Evolutionary conservation across 2,329 filamentous ascomycete species (phyloP).

Genomic region (Fusarium sp.): DNA sequence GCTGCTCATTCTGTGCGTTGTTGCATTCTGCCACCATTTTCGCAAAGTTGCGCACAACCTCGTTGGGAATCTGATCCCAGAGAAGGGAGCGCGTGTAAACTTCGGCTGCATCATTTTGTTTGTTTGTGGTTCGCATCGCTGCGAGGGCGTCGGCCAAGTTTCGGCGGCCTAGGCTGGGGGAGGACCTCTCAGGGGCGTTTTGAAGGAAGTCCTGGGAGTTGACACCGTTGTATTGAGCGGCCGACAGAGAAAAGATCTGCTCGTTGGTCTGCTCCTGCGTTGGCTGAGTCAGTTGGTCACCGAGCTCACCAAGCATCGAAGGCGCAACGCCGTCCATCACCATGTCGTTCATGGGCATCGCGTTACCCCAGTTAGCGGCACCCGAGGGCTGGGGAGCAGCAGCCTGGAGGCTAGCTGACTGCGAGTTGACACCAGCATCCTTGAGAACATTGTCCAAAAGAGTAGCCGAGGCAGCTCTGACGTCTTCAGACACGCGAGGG

Average conservation of each 20-base stretch:
- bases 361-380: conserved; percentile 54
- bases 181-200: conserved; percentile 66
- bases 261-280: conserved; percentile 89
- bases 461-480: conserved; percentile 82
- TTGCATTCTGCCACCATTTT: conserved; percentile 88
- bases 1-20: conserved; percentile 61
- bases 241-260: conserved; percentile 88
- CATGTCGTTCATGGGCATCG: conserved; percentile 62
- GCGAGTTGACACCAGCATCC: conserved; percentile 75
- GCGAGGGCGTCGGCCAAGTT: conserved; percentile 86
- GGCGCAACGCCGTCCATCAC: conserved; percentile 61
- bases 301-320: conserved; percentile 76
- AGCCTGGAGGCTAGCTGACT: conserved; percentile 60
- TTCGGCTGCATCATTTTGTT: conserved; percentile 81
- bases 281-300: conserved; percentile 79
- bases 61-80: conserved; percentile 93
- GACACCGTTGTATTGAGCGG: conserved; percentile 90
- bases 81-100: conserved; percentile 94
- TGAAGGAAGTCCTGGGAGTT: conserved; percentile 76
- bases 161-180: conserved; percentile 73
- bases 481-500: conserved; percentile 83
- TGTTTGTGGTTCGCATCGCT: conserved; percentile 79
- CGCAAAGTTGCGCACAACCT: conserved; percentile 93
- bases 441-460: conserved; percentile 87
- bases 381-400: conserved; percentile 69